Conservation (phyloP, 2,329 filamentous ascomycete genomes). For the Lasiodiplodia hormozganensis region DNA sequence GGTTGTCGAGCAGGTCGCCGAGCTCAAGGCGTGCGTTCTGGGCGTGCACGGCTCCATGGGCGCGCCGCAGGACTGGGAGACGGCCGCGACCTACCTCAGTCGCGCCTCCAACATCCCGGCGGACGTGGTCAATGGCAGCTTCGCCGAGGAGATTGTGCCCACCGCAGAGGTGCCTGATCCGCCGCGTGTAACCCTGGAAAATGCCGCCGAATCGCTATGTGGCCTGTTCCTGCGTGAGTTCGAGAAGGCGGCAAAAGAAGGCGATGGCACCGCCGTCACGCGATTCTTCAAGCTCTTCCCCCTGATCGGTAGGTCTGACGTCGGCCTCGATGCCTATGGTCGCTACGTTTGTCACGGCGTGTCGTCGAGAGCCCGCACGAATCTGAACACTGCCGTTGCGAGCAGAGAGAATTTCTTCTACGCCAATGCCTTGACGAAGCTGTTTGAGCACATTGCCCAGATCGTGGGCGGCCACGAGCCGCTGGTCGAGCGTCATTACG, state of each 20-base stretch:
- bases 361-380: slow-evolving; percentile 79
- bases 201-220: slow-evolving; percentile 87
- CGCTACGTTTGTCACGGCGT: slow-evolving; percentile 96
- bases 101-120: slow-evolving; percentile 82
- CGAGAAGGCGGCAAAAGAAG: slow-evolving; percentile 84
- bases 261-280: slow-evolving; percentile 88
- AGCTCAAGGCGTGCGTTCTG: slow-evolving; percentile 95
- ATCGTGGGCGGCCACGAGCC: slow-evolving; percentile 92
- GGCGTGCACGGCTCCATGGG: slow-evolving; percentile 97
- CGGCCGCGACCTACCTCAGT: slow-evolving; percentile 86
- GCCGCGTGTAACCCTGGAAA: slow-evolving; percentile 84
- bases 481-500: slow-evolving; percentile 93
- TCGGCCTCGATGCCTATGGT: slow-evolving; percentile 93
- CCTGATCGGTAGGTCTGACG: slow-evolving; percentile 85
- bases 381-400: slow-evolving; percentile 73
- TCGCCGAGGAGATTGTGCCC: slow-evolving; percentile 91
- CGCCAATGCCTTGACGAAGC: slow-evolving; percentile 83
- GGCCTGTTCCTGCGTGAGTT: slow-evolving; percentile 92
- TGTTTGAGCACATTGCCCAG: slow-evolving; percentile 97
- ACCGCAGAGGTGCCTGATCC: slow-evolving; percentile 95
- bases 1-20: slow-evolving; percentile 94
- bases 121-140: slow-evolving; percentile 80
- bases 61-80: slow-evolving; percentile 98
- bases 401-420: slow-evolving; percentile 87
- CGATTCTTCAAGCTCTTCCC: slow-evolving; percentile 98